Base-by-base conservation (phyloP, 257 asterid species). In the Galeopsis tetrahit region DNA sequence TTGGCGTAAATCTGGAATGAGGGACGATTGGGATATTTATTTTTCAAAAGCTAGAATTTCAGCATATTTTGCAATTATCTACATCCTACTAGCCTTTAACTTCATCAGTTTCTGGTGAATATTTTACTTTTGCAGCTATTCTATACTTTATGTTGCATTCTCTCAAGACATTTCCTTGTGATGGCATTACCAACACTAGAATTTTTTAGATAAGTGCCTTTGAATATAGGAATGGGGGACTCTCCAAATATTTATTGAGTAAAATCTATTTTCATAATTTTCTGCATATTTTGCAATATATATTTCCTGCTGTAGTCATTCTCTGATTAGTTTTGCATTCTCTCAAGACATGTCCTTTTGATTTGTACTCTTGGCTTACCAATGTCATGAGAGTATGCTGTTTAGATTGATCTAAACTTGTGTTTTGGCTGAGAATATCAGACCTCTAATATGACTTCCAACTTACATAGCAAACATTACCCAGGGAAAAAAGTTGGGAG, bases 341-440 rank as follows among this genome's bases (percentile, higher is more conserved):
- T 53, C 33, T 53, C 59, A 53, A 57, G 38, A 59, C 42, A 14
- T 36, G 6, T 36, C 33, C 32, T 36, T 34, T 11, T 34, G 31
- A 38, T 61, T 6, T 14, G 2, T 13, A 35, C 5, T 38, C 10
- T 32, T 36, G 11, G 8, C 2, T 35, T n/a, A 61, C 67, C 67
- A 38, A 4, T 13, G 34, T 6, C 3, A 35, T 39, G 3, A 15
- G 44, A 31, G 11, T 35, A 33, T 32, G 8, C n/a, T 13, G n/a
- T 48, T 49, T n/a, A 15, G 4, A 32, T 43, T 65, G 39, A 31
- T n/a, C 60, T 13, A 3, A 48, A 4, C 31, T 13, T 42, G 9
- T 10, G 15, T 61, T 61, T 61, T 33, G 56, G 39, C 69, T 42
- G 55, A 42, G 68, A 42, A 39, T 35, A 57, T 59, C 17, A 34